Evolutionary conservation across 441 rosid species (phyloP).

Genomic region (Brassica balearica): DNA sequence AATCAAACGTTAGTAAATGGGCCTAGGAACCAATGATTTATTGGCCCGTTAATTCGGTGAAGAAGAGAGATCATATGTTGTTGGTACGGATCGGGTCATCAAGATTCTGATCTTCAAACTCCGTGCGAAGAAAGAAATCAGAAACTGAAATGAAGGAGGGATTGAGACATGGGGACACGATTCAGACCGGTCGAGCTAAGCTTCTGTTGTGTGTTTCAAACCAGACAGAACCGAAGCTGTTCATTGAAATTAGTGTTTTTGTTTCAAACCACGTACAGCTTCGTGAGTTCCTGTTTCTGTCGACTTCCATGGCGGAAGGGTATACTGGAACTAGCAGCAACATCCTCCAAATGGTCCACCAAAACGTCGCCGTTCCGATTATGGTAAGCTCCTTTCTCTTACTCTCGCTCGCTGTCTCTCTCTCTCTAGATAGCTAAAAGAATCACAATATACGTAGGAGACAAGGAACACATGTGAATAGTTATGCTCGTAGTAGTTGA

Average conservation of each 20-base stretch:
- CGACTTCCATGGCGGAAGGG: slow-evolving; percentile 61
- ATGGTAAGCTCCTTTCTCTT: slow-evolving; percentile 46
- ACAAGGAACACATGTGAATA: background rate
- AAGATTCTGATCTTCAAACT: slow-evolving; percentile 23
- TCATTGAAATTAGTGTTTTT: slow-evolving; percentile 24
- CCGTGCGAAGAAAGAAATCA: slow-evolving; percentile 4
- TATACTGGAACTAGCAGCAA: slow-evolving; percentile 73
- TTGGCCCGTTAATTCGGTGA: background rate
- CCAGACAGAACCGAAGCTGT: slow-evolving; percentile 3
- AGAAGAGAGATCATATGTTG: background rate
- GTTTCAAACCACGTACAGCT: background rate
- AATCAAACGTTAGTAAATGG: background rate
- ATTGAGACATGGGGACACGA: background rate
- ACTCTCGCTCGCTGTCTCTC: background rate
- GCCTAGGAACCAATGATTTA: background rate
- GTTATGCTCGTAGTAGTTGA: background rate
- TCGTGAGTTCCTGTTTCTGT: slow-evolving; percentile 12
- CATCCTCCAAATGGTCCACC: slow-evolving; percentile 54
- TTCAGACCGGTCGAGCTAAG: slow-evolving; percentile 9
- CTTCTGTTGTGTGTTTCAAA: background rate
- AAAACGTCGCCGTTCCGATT: slow-evolving; percentile 72
- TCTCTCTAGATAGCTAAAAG: slow-evolving; percentile 5
- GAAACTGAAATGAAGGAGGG: slow-evolving; percentile 9
- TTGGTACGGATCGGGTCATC: slow-evolving; percentile 25
- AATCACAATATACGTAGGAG: background rate